phyloP scores from a whole-genome alignment of 352 stramenopile species.

The Phytopythium mirpurense region DNA sequence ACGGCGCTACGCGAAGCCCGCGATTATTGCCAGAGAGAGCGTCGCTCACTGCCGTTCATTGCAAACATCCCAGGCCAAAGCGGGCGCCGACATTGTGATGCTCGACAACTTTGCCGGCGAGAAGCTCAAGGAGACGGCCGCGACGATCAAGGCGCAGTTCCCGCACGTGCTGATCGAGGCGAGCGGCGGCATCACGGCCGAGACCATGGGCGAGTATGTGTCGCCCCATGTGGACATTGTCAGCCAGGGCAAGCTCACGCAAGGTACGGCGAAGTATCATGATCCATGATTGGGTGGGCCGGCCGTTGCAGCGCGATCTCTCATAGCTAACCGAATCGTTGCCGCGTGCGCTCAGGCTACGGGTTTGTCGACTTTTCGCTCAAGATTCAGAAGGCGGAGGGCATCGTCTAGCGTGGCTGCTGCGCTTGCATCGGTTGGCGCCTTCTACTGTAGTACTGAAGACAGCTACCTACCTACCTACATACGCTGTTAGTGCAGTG shows the following conservation, averaged over 20 bases:
- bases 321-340: background rate
- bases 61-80: conserved; percentile 30
- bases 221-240: conserved; percentile 95
- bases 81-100: conserved; percentile 95
- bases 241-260: conserved; percentile 96
- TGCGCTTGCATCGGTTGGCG: background rate
- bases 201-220: conserved; percentile 92
- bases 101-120: conserved; percentile 97
- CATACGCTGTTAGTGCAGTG: too few species aligned
- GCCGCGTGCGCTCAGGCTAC: conserved; percentile 70
- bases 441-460: too few species aligned
- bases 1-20: background rate
- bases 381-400: conserved; percentile 92
- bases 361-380: conserved; percentile 96
- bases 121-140: conserved; percentile 89
- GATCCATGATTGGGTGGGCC: too few species aligned
- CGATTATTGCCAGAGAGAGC: background rate
- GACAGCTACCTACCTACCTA: too few species aligned
- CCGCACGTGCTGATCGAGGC: conserved; percentile 96
- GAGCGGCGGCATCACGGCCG: conserved; percentile 96
- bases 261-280: conserved; percentile 79
- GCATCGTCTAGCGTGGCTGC: conserved; percentile 35
- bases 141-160: conserved; percentile 92
- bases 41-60: conserved; percentile 3
- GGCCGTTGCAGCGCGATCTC: too few species aligned